A percentile compares a stretch with the other conserved stretches of the same genome.
Evolutionary conservation across 306 rosid genomes (phyloP).

Genomic region (Macrotyloma uniflorum): DNA sequence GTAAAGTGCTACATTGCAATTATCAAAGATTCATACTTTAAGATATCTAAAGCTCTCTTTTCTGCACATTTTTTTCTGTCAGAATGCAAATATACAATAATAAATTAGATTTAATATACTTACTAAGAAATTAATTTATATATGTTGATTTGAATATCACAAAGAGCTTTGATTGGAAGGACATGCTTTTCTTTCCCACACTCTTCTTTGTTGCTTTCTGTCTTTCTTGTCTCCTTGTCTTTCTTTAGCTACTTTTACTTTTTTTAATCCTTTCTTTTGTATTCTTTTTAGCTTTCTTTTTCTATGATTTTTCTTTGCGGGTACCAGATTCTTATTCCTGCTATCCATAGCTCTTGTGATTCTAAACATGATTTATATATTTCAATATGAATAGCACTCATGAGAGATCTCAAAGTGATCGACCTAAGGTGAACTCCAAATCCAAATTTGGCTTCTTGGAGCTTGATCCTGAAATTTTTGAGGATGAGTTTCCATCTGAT

Average conservation of each 20-base stretch:
- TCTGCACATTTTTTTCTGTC: conserved; percentile 35
- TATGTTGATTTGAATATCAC: conserved; percentile 73
- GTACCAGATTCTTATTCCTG: conserved; percentile 61
- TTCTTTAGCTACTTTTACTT: conserved; percentile 73
- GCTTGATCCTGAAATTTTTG: conserved; percentile 70
- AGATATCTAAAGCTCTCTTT: conserved; percentile 41
- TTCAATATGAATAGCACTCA: not conserved
- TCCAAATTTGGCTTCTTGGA: conserved; percentile 82
- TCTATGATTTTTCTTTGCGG: conserved; percentile 52
- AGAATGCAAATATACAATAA: conserved; percentile 55
- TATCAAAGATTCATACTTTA: conserved; percentile 77
- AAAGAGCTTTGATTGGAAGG: conserved; percentile 61
- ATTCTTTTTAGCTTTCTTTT: conserved; percentile 54
- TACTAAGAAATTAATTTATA: conserved; percentile 56
- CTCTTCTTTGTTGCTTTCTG: conserved; percentile 87
- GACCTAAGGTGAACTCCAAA: conserved; percentile 93
- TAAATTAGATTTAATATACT: conserved; percentile 75
- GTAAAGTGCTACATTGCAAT: conserved; percentile 76
- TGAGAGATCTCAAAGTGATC: conserved; percentile 46
- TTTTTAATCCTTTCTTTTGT: conserved; percentile 40
- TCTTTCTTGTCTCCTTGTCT: conserved; percentile 95
- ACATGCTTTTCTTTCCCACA: conserved; percentile 51
- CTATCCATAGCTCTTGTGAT: conserved; percentile 33
- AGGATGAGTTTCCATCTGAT: conserved; percentile 81
- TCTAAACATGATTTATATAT: not conserved